Evolutionary conservation across 441 rosid genomes (phyloP), one percentile per base, ranked within the genome.

Genomic region (Bruguiera hainesii): DNA sequence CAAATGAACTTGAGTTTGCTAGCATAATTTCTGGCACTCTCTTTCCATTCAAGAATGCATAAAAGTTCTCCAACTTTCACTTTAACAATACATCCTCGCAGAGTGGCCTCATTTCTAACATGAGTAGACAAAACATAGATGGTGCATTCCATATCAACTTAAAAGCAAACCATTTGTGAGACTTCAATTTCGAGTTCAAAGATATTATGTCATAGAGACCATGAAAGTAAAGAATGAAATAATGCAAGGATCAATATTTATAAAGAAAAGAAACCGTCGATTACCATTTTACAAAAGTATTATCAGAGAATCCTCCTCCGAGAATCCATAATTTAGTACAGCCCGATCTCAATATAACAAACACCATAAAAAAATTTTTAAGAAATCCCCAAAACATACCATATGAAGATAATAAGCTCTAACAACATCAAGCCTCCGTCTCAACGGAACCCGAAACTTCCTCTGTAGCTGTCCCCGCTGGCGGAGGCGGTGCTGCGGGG

Each of bases 341-440:
- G 72, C 62, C 67, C 79, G 70, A 76, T 79, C 72, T 77, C 73
- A 65, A 56, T 52, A 61, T 66, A 63, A 57, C 46, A 13, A 3
- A 42, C 33, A 26, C 18, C 13, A 55, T 33, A 25, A 63, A 49
- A 51, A 30, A 11, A 9, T 31, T 23, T 6, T 33, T 6, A 11
- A 42, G 3, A 42, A 42, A 42, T 0, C 46, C 81, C 66, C 28
- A 52, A 15, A 42, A 35, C 71, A 65, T 69, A 74, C 74, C 71
- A 65, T 56, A 56, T 69, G 67, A 37, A 56, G 60, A 2, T 55
- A 70, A 60, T 46, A 63, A 59, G 18, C 33, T 64, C 50, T 64
- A 65, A 64, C 69, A 68, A 69, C 70, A 52, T 88, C 79, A 86
- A 70, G 79, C 82, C 70, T 82, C 86, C 19, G 70, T 37, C 68